Evolutionary conservation across 225 moss, liverwort and hornwort species (phyloP), one percentile per base, ranked within the genome.

Genomic region (Ulota crispa): DNA sequence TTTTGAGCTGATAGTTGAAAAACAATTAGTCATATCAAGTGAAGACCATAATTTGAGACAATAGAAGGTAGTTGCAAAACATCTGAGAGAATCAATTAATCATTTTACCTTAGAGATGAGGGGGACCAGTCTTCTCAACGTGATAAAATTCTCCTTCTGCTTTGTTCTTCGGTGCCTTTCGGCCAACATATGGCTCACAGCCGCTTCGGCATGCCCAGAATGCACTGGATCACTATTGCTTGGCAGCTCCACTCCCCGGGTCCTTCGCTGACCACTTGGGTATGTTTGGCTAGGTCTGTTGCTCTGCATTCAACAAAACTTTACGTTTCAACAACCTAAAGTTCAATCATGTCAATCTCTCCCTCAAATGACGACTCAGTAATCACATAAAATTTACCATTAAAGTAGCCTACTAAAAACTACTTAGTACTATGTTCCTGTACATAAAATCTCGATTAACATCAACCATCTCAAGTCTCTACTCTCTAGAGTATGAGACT

Each of bases 161-260:
- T 88, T 93, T 7, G 50, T 78, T 81, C 96, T 86, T 20, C 96
- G 84, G 34, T 84, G 86, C 41, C 96, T 86, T 83, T 95, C 94
- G 12, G 93, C 94, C 28, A 95, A 64, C 96, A 94, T 95, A 45
- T 95, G 94, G 84, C 80, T 92, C 3, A 86, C 63, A 42, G 94
- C 90, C 12, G 91, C 94, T 80, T 91, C 93, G 4, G 87, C 90
- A 75, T 95, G 96, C 23, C 92, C 90, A 18, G 87, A 81, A 12
- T 89, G 85, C 16, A 73, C 70, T 39, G 36, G 45, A 1, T 72
- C 73, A 14, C 64, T 41, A 18, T 18, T 43, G 26, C 31, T 47
- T 19, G 26, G 26, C 16, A 57, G 21, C 70, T 78, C 74, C 78
- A 63, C 54, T 73, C 70, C 70, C 16, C 28, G 0, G 11, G 10